phyloP scores from a whole-genome alignment of 2,329 filamentous ascomycete species.

The Aureobasidium lini region DNA sequence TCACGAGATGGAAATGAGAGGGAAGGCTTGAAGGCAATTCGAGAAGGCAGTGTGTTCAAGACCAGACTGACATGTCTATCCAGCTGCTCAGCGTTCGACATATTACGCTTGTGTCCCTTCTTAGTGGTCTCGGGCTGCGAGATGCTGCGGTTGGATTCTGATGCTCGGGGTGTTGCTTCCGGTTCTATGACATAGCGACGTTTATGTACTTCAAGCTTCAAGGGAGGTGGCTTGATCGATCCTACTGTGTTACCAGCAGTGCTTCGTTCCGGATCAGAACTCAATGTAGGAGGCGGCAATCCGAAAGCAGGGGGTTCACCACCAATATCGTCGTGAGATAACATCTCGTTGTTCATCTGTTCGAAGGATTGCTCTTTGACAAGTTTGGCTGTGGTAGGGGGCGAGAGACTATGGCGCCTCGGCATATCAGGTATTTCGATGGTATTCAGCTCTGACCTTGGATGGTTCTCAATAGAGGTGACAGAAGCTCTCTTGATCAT shows the following conservation, averaged over 20 bases:
- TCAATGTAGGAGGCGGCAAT: slow-evolving; percentile 5
- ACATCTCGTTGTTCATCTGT: background rate
- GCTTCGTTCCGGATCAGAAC: slow-evolving; percentile 15
- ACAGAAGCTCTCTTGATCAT: slow-evolving; percentile 14
- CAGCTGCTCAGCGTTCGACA: slow-evolving; percentile 58
- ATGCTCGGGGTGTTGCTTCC: background rate
- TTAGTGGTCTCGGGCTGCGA: background rate
- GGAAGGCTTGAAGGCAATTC: slow-evolving; percentile 46
- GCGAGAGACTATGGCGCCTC: background rate
- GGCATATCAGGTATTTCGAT: slow-evolving; percentile 4
- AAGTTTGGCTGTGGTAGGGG: background rate
- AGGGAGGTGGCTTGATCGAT: slow-evolving; percentile 26
- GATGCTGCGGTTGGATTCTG: background rate
- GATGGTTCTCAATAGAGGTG: slow-evolving; percentile 8
- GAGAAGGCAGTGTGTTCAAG: slow-evolving; percentile 39
- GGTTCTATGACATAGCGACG: slow-evolving; percentile 22
- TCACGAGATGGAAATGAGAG: slow-evolving; percentile 45
- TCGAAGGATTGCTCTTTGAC: background rate
- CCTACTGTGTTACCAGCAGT: slow-evolving; percentile 3
- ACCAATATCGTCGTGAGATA: background rate
- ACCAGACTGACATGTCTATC: slow-evolving; percentile 43
- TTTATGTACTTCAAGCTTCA: slow-evolving; percentile 38
- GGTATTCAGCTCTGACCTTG: slow-evolving; percentile 13
- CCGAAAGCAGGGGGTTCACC: slow-evolving; percentile 7
- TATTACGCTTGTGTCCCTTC: slow-evolving; percentile 2